Conservation (phyloP, 306 rosid species). For the Inga leiocalycina region DNA sequence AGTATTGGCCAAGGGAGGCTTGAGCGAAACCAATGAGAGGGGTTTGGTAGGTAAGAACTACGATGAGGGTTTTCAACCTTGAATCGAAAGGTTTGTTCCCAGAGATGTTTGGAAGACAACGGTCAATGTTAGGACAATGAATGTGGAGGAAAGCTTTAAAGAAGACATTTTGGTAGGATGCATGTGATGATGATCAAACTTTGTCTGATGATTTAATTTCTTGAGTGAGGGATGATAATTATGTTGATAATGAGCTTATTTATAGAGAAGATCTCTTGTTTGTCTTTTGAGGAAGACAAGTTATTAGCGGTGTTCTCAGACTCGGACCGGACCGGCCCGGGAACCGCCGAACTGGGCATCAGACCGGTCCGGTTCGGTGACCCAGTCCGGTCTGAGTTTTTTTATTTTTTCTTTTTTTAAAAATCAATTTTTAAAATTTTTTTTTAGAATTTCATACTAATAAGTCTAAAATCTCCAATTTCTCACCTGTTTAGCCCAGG, state of each 20-base stretch:
- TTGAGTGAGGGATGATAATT: not conserved
- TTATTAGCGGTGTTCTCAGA: not conserved
- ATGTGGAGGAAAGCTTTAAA: not conserved
- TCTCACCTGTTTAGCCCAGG: no score
- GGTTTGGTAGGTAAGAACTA: conserved; percentile 31
- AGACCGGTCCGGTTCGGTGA: no score
- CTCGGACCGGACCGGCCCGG: no score
- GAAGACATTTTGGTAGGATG: not conserved
- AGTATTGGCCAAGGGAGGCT: conserved; percentile 26
- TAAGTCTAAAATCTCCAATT: no score
- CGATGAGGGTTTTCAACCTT: conserved; percentile 26
- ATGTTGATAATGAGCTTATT: not conserved
- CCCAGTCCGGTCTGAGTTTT: no score
- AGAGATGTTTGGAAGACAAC: conserved; percentile 41
- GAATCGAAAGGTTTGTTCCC: conserved; percentile 33
- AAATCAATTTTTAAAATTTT: no score
- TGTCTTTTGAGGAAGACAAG: not conserved
- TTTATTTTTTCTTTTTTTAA: no score
- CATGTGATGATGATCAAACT: not conserved
- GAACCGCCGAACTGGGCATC: no score
- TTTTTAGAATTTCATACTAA: no score
- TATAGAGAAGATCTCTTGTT: not conserved
- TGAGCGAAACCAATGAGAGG: conserved; percentile 37
- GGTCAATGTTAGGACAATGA: not conserved
- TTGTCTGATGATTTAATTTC: not conserved